Evolutionary conservation across 2,329 filamentous ascomycete genomes (phyloP).

Genomic region (Phyllosticta citrichinensis): DNA sequence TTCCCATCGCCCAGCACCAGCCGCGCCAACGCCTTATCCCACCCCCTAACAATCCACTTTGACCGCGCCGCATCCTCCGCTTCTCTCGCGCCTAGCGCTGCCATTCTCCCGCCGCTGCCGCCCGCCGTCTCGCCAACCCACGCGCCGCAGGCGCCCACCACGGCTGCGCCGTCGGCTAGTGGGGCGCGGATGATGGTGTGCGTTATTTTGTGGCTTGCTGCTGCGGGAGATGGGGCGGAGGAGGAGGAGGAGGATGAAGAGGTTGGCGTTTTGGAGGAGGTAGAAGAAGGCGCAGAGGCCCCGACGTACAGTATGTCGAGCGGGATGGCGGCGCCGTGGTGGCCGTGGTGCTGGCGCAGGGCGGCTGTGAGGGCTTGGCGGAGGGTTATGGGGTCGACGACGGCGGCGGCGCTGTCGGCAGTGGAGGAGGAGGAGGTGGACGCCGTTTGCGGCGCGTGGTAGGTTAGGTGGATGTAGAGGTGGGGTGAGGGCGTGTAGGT

Average conservation of each 20-base stretch:
- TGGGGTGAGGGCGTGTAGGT: neutral
- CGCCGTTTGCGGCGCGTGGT: neutral
- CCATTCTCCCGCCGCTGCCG: neutral
- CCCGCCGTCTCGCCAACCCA: conserved; percentile 4
- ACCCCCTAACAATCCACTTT: conserved; percentile 4
- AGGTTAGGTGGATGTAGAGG: conserved; percentile 9
- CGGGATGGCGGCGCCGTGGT: conserved; percentile 55
- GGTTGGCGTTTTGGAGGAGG: neutral
- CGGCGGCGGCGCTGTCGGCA: no score
- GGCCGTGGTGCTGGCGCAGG: conserved; percentile 56
- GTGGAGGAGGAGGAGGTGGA: neutral
- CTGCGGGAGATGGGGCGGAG: neutral
- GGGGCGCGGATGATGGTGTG: conserved; percentile 58
- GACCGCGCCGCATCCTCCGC: neutral
- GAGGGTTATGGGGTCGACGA: conserved; percentile 50
- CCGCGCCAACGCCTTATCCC: conserved; percentile 5
- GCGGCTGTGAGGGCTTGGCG: conserved; percentile 53
- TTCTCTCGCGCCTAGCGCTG: neutral
- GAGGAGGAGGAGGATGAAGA: neutral
- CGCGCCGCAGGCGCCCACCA: conserved; percentile 44
- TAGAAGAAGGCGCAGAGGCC: conserved; percentile 21
- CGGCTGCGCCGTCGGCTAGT: conserved; percentile 47
- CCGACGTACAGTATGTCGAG: conserved; percentile 53
- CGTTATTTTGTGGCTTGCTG: conserved; percentile 12
- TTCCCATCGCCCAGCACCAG: neutral